Evolutionary conservation across 164 flowering plant genomes (phyloP).

Genomic region (Kalanchoe fedtschenkoi): DNA sequence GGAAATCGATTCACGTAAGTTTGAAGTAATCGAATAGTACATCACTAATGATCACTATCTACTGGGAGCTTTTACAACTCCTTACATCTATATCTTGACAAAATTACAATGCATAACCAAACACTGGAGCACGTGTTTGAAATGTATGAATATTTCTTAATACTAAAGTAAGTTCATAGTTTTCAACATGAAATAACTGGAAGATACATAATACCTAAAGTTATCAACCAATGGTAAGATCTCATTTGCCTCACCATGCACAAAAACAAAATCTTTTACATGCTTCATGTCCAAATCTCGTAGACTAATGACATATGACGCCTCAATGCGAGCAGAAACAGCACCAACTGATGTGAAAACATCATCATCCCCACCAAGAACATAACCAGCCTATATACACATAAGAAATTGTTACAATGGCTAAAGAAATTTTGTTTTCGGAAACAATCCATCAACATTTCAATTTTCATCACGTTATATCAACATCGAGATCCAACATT

Average conservation of each 20-base stretch:
- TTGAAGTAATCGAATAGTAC: no score
- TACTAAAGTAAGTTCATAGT: background rate
- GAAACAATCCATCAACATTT: background rate
- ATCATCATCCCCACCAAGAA: slow-evolving; percentile 83
- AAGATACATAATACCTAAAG: background rate
- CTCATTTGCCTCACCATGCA: slow-evolving; percentile 55
- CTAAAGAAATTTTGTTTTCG: background rate
- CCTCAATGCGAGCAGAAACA: slow-evolving; percentile 61
- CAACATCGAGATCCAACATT: no score
- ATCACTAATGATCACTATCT: no score
- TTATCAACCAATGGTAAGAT: background rate
- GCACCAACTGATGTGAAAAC: slow-evolving; percentile 49
- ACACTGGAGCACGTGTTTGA: background rate
- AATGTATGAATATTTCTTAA: background rate
- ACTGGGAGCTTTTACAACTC: no score
- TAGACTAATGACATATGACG: slow-evolving; percentile 67
- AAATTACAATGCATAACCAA: background rate
- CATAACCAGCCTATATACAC: slow-evolving; percentile 55
- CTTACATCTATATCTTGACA: no score
- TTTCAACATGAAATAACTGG: background rate
- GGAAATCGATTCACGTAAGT: no score
- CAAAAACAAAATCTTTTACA: slow-evolving; percentile 79
- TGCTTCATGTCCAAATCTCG: slow-evolving; percentile 92
- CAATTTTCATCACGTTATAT: no score
- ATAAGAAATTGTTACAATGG: background rate